phyloP scores from a whole-genome alignment of 345 rosid species.

The Syzygium aromaticum region DNA sequence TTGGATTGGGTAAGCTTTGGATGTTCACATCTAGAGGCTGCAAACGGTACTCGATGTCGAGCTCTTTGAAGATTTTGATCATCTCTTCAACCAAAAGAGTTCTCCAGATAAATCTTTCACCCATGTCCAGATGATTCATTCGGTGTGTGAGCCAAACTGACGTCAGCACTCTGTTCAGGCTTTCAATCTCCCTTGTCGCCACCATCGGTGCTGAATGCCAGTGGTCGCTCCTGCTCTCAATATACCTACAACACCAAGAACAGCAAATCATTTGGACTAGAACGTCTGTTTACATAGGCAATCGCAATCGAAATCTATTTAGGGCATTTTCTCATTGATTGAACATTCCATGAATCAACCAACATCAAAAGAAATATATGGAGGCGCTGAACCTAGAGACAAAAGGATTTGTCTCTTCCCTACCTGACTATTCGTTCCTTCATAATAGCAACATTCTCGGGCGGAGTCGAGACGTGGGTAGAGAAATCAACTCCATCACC shows the following conservation, averaged over 20 bases:
- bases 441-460: conserved; percentile 27
- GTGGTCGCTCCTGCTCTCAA: conserved; percentile 19
- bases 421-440: conserved; percentile 30
- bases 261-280: not conserved
- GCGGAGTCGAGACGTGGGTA: conserved; percentile 34
- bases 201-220: conserved; percentile 23
- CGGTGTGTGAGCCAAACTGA: conserved; percentile 12
- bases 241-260: conserved; percentile 3
- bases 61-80: conserved; percentile 52
- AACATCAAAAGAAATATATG: not conserved
- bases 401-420: not conserved
- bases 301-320: not conserved
- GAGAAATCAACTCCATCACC: conserved; percentile 26
- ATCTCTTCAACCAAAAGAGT: conserved; percentile 59
- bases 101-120: conserved; percentile 54
- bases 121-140: conserved; percentile 31
- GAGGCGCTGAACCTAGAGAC: not conserved
- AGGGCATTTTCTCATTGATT: not conserved
- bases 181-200: conserved; percentile 23
- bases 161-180: conserved; percentile 36
- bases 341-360: not conserved
- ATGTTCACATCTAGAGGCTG: conserved; percentile 53
- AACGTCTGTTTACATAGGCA: not conserved
- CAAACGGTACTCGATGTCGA: conserved; percentile 56
- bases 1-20: conserved; percentile 23